A percentile compares a stretch with the other conserved stretches of the same genome.
Conservation (phyloP, 805 yeast species). For the Kodamaea lidongshanica region DNA sequence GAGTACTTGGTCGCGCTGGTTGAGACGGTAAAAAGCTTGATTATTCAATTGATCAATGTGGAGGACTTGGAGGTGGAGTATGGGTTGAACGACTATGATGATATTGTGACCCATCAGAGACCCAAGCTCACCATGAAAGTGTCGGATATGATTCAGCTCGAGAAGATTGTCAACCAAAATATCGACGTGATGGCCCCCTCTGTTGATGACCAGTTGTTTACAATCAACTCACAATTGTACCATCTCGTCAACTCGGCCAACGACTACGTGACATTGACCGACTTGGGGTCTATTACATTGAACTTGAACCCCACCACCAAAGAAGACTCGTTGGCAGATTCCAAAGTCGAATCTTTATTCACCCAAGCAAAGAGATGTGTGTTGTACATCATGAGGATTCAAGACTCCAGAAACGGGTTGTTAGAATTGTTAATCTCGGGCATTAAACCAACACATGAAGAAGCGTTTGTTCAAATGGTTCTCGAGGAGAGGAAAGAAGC, state of each 20-base stretch:
- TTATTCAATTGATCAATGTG: slow-evolving; percentile 46
- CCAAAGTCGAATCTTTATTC: slow-evolving; percentile 52
- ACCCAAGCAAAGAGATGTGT: slow-evolving; percentile 78
- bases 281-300: slow-evolving; percentile 48
- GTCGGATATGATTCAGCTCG: slow-evolving; percentile 43
- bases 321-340: slow-evolving; percentile 45
- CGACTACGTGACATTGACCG: slow-evolving; percentile 44
- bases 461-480: slow-evolving; percentile 50
- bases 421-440: slow-evolving; percentile 64
- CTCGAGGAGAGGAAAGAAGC: slow-evolving; percentile 34
- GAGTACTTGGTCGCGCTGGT: slow-evolving; percentile 55
- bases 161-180: slow-evolving; percentile 36
- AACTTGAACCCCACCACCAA: slow-evolving; percentile 49
- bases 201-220: slow-evolving; percentile 49
- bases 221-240: slow-evolving; percentile 38
- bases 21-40: slow-evolving; percentile 40
- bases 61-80: slow-evolving; percentile 55
- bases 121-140: slow-evolving; percentile 41
- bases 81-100: slow-evolving; percentile 61
- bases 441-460: slow-evolving; percentile 65
- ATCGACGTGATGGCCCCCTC: slow-evolving; percentile 41
- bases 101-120: slow-evolving; percentile 46
- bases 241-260: slow-evolving; percentile 31
- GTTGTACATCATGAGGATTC: slow-evolving; percentile 78
- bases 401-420: slow-evolving; percentile 54